Base-by-base conservation (phyloP, 148 eudicot species). In the Nyssa sinensis region DNA sequence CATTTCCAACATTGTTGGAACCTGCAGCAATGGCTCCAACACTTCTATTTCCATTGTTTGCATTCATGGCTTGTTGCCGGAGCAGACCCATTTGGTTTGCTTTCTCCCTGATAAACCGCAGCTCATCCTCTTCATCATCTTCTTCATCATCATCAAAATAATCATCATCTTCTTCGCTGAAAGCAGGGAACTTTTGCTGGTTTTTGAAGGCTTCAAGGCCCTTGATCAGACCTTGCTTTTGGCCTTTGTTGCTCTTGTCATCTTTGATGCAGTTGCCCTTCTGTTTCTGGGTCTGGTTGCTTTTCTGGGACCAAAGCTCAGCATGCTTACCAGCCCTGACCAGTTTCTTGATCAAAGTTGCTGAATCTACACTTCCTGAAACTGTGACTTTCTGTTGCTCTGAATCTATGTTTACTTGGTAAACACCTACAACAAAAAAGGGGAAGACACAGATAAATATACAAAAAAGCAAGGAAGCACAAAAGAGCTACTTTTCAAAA, bases 351-450 rank as follows among this genome's bases (percentile, higher is more conserved):
- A 90, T 86, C 77, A 90, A 79, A 55, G 85, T 85, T 64, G 81
- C 78, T 23, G 95, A 58, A 64, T 88, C 92, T 35, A 90, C 81
- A 79, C 81, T 86, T 13, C 95, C 92, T 33, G 90, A 88, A 73
- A 90, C 85, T 47, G 88, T 88, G 3, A 90, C 92, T 70, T 85
- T 88, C 75, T 85, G 90, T 31, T 90, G 87, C 68, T 90, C 92
- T 37, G 84, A 75, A 66, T 90, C 95, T 76, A 90, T 80, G 60
- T 32, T 85, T 24, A 88, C 90, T 60, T 86, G 64, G 75, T 85
- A 90, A 76, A 90, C 95, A 30, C 95, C 95, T 90, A 76, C 51
- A 58, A 41, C 35, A 64, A 35, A n/a, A 33, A 29, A 5, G 24
- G 59, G 21, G 55, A 49, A 14, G n/a, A 49, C 17, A 49, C 4